Conservation (phyloP, 163 green algal genomes). For the Smithsoniella earleae region DNA sequence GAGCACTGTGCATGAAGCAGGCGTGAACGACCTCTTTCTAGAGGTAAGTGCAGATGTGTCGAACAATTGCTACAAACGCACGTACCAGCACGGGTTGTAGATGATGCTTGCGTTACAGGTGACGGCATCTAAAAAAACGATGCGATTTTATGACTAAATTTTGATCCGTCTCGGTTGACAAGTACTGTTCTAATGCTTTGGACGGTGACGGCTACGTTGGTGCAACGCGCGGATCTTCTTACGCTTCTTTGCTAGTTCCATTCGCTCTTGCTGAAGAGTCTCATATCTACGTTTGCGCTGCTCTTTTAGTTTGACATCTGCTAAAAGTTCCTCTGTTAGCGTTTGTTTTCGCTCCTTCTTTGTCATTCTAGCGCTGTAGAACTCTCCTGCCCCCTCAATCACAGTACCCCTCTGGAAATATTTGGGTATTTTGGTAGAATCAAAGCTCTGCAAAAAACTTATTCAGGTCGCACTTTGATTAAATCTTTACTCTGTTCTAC, state of each 20-base stretch:
- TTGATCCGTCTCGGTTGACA: too few species aligned
- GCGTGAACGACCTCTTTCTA: too few species aligned
- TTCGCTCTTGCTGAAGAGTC: slow-evolving; percentile 43
- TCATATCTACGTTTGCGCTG: slow-evolving; percentile 44
- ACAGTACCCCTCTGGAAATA: slow-evolving; percentile 73
- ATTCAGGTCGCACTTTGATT: background rate
- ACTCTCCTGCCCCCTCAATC: slow-evolving; percentile 58
- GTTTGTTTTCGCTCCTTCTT: slow-evolving; percentile 60
- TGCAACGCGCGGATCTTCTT: slow-evolving; percentile 23
- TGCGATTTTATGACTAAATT: too few species aligned
- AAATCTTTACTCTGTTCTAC: too few species aligned
- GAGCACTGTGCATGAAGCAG: too few species aligned
- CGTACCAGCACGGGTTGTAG: too few species aligned
- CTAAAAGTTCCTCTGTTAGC: slow-evolving; percentile 64
- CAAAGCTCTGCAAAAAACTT: slow-evolving; percentile 34
- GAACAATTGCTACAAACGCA: too few species aligned
- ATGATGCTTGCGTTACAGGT: too few species aligned
- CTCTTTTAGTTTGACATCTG: slow-evolving; percentile 43
- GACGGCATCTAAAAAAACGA: too few species aligned
- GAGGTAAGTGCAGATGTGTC: too few species aligned
- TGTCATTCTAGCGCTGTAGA: slow-evolving; percentile 56
- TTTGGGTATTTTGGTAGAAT: slow-evolving; percentile 64
- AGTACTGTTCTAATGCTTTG: slow-evolving; percentile 28
- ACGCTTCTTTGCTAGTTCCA: slow-evolving; percentile 15
- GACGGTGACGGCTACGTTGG: slow-evolving; percentile 9